Evolutionary conservation across 2,329 filamentous ascomycete genomes (phyloP), one percentile per base, ranked within the genome.

Genomic region (Phoma sp.): DNA sequence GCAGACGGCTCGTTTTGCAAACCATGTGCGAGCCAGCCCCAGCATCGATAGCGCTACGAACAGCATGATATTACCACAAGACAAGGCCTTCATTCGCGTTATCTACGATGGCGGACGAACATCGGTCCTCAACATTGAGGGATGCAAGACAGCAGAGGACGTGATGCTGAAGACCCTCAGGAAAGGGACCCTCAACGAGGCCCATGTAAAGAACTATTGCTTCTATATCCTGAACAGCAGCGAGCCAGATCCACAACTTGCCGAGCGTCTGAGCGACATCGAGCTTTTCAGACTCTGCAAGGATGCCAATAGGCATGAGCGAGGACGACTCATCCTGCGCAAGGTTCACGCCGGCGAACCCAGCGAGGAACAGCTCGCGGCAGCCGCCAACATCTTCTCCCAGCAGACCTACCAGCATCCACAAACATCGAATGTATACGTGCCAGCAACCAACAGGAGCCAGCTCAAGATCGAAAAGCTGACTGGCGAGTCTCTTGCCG

Each of bases 331-430:
- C 35, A 98, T 99, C 58, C 80, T 99, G 14, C 83, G 93, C 57
- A 93, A 95, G 69, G 93, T 96, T n/a, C 91, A 95, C 56, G 88
- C 90, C 22, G 93, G 92, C 13, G 91, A 96, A 69, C 95, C 95
- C 0, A 91, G 93, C 40, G 85, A 89, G 44, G 86, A 93, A 11
- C 95, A 99, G 76, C 81, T 98, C 47, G 87, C 91, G 66, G 85
- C 91, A 47, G 93, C 95, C 24, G 91, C 93, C 22, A 89, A 88
- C 62, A 96, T 99, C 64, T 93, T 92, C 9, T 82, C 90, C 74
- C 91, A 98, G 68, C 93, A 98, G 76, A 77, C 61, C 65, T 89
- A 85, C 60, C 89, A 89, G 72, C 87, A 91, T 59, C 86, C 83
- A 44, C 88, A 91, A 64, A 24, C 27, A 13, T 32, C 39, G 13